Conservation (phyloP, 306 rosid species). For the Purshia tridentata region DNA sequence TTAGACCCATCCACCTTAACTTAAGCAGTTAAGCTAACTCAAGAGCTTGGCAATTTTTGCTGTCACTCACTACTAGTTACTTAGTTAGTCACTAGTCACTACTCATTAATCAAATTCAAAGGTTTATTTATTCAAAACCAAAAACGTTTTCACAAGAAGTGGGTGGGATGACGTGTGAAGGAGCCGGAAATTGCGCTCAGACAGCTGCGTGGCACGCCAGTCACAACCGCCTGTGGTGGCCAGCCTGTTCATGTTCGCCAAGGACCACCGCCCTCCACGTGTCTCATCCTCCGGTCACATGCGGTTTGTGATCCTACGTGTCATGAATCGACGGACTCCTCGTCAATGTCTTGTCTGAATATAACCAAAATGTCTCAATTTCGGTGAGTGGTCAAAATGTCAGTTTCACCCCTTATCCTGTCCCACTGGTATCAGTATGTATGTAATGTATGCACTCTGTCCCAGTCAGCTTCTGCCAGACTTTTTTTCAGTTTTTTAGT, state of each 20-base stretch:
- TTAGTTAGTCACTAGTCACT: no score
- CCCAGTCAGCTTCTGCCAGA: background rate
- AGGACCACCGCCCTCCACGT: conserved; percentile 25
- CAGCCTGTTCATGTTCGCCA: conserved; percentile 17
- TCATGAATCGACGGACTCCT: conserved; percentile 13
- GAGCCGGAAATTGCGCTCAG: conserved; percentile 31
- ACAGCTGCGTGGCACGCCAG: conserved; percentile 18
- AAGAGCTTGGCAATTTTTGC: no score
- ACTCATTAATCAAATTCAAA: no score
- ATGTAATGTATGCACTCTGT: background rate
- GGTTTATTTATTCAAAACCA: background rate
- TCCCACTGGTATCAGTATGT: background rate
- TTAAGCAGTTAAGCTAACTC: no score
- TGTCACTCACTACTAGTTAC: no score
- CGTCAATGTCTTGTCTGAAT: background rate
- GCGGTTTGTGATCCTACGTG: conserved; percentile 13
- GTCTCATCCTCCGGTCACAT: background rate
- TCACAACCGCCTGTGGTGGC: conserved; percentile 30
- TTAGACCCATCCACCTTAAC: no score
- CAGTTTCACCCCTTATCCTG: conserved; percentile 37
- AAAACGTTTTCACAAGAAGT: background rate
- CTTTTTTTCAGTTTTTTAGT: background rate
- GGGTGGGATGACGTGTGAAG: conserved; percentile 11
- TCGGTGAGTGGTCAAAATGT: background rate
- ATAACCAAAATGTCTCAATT: background rate